These are phyloP conservation scores for Blastocystis sp. DNA, from an alignment of 352 stramenopile genomes.

Conservation along the genomic window DNA sequence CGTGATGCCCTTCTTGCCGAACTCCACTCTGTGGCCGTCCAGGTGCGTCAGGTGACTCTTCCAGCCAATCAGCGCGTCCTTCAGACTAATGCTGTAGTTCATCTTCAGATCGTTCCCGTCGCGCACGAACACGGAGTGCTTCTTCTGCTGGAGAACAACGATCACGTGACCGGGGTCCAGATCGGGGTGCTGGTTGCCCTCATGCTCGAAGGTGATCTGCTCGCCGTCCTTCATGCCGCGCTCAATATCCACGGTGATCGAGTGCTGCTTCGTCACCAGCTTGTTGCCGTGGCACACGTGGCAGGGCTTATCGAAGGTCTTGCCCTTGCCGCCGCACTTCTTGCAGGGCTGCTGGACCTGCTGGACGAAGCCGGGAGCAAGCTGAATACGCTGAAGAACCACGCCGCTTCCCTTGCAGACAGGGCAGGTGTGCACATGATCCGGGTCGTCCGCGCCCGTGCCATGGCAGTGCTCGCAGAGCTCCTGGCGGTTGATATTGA, in stretches of 20 bases:
- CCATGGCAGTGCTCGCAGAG: constrained; percentile 91
- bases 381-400: constrained; percentile 82
- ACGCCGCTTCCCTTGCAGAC: constrained; percentile 91
- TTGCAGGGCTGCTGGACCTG: constrained; percentile 87
- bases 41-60: constrained; percentile 88
- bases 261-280: constrained; percentile 81
- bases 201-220: constrained; percentile 89
- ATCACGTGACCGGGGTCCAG: constrained; percentile 89
- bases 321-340: constrained; percentile 86
- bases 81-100: constrained; percentile 91
- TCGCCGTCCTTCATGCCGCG: constrained; percentile 90
- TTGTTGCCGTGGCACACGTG: constrained; percentile 89
- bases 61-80: constrained; percentile 92
- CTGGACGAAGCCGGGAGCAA: constrained; percentile 86
- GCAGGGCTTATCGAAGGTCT: constrained; percentile 86
- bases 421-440: constrained; percentile 83
- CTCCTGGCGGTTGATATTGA: constrained; percentile 89
- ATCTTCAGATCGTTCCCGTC: constrained; percentile 92
- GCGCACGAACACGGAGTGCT: constrained; percentile 86
- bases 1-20: constrained; percentile 87
- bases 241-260: constrained; percentile 92
- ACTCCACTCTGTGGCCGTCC: constrained; percentile 87
- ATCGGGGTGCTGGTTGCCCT: constrained; percentile 85
- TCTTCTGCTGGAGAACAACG: constrained; percentile 86
- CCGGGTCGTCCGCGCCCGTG: constrained; percentile 85